Evolutionary conservation across 345 rosid species (phyloP).

Genomic region (Melaleuca quinquenervia): DNA sequence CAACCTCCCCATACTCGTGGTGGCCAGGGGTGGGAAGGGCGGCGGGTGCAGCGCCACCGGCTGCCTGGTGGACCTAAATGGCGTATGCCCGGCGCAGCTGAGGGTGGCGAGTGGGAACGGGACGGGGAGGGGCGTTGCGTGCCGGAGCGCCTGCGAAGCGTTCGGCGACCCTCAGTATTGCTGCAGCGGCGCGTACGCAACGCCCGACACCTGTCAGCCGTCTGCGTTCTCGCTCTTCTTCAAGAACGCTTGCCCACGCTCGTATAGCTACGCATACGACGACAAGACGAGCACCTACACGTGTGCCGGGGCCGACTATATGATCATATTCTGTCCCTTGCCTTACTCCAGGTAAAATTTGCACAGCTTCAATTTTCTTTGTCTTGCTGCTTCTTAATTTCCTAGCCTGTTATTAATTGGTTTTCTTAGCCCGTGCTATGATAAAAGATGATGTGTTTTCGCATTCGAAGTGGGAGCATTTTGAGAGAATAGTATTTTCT

Average conservation of each 20-base stretch:
- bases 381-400: neutral
- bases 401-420: neutral
- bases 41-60: slow-evolving; percentile 83
- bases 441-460: neutral
- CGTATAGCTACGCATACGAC: slow-evolving; percentile 87
- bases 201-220: slow-evolving; percentile 78
- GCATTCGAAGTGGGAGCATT: neutral
- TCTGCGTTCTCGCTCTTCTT: slow-evolving; percentile 55
- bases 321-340: slow-evolving; percentile 70
- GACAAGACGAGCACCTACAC: slow-evolving; percentile 86
- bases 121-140: slow-evolving; percentile 20
- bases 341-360: slow-evolving; percentile 68
- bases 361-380: neutral
- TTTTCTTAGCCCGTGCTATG: neutral
- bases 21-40: slow-evolving; percentile 30
- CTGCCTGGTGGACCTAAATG: slow-evolving; percentile 73
- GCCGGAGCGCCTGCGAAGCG: slow-evolving; percentile 91
- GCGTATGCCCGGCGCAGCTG: slow-evolving; percentile 59
- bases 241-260: slow-evolving; percentile 81
- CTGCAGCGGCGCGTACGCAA: slow-evolving; percentile 60
- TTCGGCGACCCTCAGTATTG: slow-evolving; percentile 63
- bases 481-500: neutral
- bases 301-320: slow-evolving; percentile 56
- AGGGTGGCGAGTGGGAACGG: slow-evolving; percentile 22
- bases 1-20: slow-evolving; percentile 30